Conservation (phyloP, 257 asterid species). For the Capsicum baccatum region DNA sequence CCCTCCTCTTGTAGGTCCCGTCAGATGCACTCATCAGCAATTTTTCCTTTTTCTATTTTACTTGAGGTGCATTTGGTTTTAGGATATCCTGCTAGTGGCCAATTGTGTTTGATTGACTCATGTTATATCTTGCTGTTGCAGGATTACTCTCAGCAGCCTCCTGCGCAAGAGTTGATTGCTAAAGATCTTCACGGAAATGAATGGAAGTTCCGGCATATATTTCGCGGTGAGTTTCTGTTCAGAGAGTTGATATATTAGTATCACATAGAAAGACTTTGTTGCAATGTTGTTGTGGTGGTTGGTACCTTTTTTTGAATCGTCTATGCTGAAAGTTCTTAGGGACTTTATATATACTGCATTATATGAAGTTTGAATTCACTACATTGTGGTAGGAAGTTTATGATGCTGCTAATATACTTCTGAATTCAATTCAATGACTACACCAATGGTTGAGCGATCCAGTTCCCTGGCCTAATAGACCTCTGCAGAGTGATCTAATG, state of each 20-base stretch:
- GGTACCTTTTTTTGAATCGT: not conserved
- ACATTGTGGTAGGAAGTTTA: not conserved
- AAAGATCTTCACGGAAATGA: constrained; percentile 98
- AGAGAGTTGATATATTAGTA: not conserved
- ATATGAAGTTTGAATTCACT: not conserved
- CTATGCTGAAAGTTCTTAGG: not conserved
- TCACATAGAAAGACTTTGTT: not conserved
- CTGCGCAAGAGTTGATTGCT: constrained; percentile 80
- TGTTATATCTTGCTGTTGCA: constrained; percentile 35
- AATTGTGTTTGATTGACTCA: constrained; percentile 1
- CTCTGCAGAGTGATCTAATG: not conserved
- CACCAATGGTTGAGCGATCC: not conserved
- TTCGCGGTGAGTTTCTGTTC: constrained; percentile 66
- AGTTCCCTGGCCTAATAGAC: not conserved
- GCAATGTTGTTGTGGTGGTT: not conserved
- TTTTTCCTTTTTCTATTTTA: not conserved
- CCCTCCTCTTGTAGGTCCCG: constrained; percentile 83
- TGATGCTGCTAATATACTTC: not conserved
- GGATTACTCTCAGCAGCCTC: constrained; percentile 97
- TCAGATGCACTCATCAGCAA: not conserved
- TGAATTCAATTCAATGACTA: not conserved
- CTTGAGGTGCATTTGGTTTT: not conserved
- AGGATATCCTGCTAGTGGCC: constrained; percentile 5
- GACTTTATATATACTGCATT: not conserved
- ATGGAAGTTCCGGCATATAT: constrained; percentile 96